Evolutionary conservation across 129 eudicot species (phyloP).

Genomic region (Artemisia tridentata): DNA sequence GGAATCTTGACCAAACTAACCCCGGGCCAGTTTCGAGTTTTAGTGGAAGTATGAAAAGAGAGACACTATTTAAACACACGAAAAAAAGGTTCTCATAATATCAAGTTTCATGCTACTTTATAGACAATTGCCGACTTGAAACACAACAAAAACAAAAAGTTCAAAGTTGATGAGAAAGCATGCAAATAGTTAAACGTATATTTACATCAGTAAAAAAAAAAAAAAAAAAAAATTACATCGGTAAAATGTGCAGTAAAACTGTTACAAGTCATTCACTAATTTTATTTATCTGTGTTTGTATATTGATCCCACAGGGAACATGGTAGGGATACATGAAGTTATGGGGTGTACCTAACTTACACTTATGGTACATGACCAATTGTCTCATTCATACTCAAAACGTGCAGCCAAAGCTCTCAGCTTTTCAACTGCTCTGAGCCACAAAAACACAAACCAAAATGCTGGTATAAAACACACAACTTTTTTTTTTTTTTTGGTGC

Average conservation of each 20-base stretch:
- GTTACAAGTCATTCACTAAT: background rate
- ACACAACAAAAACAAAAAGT: background rate
- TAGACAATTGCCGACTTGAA: background rate
- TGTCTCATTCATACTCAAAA: constrained; percentile 24
- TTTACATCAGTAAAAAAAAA: background rate
- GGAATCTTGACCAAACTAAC: constrained; percentile 23
- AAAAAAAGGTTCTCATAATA: background rate
- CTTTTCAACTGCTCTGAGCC: constrained; percentile 21
- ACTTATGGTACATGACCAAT: constrained; percentile 14
- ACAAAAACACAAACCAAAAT: constrained; percentile 17
- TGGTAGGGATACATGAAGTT: constrained; percentile 19
- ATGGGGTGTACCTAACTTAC: constrained; percentile 13
- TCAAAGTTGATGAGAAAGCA: background rate
- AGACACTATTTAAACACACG: constrained; percentile 13
- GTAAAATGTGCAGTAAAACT: no score
- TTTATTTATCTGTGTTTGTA: background rate
- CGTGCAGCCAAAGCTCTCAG: constrained; percentile 16
- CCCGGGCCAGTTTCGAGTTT: background rate
- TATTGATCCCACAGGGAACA: constrained; percentile 6
- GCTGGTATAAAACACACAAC: constrained; percentile 2
- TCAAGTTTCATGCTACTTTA: background rate
- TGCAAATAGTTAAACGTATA: background rate
- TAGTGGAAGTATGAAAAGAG: constrained; percentile 11
- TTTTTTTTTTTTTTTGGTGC: no score
- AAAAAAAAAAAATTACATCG: no score